A percentile compares a stretch with the other conserved stretches of the same genome.
These are phyloP conservation scores for Acacia confusa DNA, from an alignment of 306 rosid species.

Conservation along the genomic window DNA sequence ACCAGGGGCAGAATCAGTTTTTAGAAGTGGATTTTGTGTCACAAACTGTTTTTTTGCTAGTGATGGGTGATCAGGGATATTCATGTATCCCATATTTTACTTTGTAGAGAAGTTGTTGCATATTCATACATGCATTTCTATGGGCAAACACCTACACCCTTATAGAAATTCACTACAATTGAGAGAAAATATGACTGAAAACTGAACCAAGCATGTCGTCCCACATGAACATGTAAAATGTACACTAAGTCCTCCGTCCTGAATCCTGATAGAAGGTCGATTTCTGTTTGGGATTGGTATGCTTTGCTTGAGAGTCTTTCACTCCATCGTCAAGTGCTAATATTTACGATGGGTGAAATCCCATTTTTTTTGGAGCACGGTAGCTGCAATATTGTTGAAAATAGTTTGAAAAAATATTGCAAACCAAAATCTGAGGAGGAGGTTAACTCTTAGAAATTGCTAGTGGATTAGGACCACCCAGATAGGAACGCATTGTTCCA, in stretches of 20 bases:
- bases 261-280: neutral
- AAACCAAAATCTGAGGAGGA: neutral
- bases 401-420: neutral
- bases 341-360: slow-evolving; percentile 9
- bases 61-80: neutral
- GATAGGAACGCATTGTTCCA: neutral
- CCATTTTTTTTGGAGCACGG: neutral
- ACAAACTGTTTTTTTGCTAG: neutral
- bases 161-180: neutral
- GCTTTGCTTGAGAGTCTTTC: neutral
- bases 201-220: neutral
- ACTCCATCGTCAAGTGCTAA: neutral
- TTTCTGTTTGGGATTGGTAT: neutral
- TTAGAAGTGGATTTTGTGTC: neutral
- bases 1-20: neutral
- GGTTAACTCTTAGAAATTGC: neutral
- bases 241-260: neutral
- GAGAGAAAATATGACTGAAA: neutral
- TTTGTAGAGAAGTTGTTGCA: neutral
- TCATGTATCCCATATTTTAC: neutral
- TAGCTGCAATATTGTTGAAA: neutral
- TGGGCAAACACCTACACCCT: neutral
- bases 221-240: neutral
- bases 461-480: neutral
- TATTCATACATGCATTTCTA: neutral